Evolutionary conservation across 2,329 filamentous ascomycete genomes (phyloP).

Genomic region (Bipolaris sorokiniana): DNA sequence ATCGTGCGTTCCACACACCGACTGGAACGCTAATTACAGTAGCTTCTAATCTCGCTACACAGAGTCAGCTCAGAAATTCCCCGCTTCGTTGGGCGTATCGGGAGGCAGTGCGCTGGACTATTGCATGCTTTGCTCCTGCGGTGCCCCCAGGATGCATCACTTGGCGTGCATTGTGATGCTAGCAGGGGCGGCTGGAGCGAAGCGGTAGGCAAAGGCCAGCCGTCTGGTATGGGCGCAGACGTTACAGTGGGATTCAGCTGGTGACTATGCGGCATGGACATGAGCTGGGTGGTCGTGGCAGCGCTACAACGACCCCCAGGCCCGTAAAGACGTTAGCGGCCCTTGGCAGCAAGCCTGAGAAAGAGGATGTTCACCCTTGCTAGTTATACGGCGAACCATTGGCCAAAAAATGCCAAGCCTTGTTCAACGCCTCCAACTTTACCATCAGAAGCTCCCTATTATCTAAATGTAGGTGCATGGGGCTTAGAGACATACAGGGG

Average conservation of each 20-base stretch:
- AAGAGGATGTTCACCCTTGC: conserved; percentile 15
- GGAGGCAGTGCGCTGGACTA: conserved; percentile 20
- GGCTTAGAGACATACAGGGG: conserved; percentile 8
- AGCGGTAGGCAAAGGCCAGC: conserved; percentile 2
- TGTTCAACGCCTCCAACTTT: conserved; percentile 16
- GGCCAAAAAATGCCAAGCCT: conserved; percentile 15
- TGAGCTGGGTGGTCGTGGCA: conserved; percentile 17
- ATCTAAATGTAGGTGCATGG: conserved; percentile 25
- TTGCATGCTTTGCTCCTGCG: conserved; percentile 17
- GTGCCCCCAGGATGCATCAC: conserved; percentile 2
- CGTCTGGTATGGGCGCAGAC: conserved; percentile 10
- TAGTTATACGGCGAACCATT: conserved; percentile 15
- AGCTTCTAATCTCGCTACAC: conserved; percentile 27
- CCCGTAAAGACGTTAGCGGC: conserved; percentile 7
- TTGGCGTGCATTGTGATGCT: conserved; percentile 17
- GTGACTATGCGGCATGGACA: conserved; percentile 17
- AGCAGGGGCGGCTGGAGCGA: not conserved
- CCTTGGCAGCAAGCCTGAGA: conserved; percentile 25
- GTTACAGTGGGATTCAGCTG: conserved; percentile 18
- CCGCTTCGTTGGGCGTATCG: conserved; percentile 6
- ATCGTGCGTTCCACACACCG: conserved; percentile 22
- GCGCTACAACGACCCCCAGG: conserved; percentile 3
- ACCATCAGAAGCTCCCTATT: conserved; percentile 27
- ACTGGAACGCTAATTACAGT: conserved; percentile 24
- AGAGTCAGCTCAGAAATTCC: conserved; percentile 9